A percentile compares a stretch with the other conserved stretches of the same genome.
These are phyloP conservation scores for Candida sanyiensis DNA, from an alignment of 805 yeast species.

Conservation along the genomic window DNA sequence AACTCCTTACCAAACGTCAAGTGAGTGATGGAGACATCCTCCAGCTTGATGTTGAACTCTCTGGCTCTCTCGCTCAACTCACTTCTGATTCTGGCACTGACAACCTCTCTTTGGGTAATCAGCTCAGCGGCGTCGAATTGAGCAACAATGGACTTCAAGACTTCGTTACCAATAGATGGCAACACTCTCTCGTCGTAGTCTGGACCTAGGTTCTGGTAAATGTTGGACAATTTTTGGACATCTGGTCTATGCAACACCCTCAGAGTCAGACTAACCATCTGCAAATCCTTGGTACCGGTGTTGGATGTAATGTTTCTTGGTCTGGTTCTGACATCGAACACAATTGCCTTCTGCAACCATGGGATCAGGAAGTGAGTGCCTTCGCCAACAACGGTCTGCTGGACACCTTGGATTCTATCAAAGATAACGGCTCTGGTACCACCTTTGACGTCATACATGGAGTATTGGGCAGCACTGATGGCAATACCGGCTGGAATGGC, in stretches of 20 bases:
- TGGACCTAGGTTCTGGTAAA: slow-evolving; percentile 85
- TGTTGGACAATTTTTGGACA: slow-evolving; percentile 70
- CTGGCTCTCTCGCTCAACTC: slow-evolving; percentile 78
- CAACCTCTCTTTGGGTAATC: slow-evolving; percentile 95
- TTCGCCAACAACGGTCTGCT: slow-evolving; percentile 85
- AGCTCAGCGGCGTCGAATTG: slow-evolving; percentile 95
- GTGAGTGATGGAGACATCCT: slow-evolving; percentile 96
- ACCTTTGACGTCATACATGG: slow-evolving; percentile 92
- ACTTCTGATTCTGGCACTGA: slow-evolving; percentile 79
- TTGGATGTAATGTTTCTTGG: slow-evolving; percentile 91
- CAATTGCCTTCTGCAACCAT: slow-evolving; percentile 89
- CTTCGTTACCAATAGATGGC: slow-evolving; percentile 91
- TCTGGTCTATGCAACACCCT: slow-evolving; percentile 95
- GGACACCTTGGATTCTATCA: slow-evolving; percentile 86
- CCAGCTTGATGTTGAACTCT: slow-evolving; percentile 87
- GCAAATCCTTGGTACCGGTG: slow-evolving; percentile 96
- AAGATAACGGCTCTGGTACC: slow-evolving; percentile 95
- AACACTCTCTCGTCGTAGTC: slow-evolving; percentile 94
- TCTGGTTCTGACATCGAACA: slow-evolving; percentile 90
- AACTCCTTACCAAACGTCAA: slow-evolving; percentile 95
- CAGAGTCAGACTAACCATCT: slow-evolving; percentile 88
- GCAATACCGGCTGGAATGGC: slow-evolving; percentile 72
- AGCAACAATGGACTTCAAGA: slow-evolving; percentile 82
- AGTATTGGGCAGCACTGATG: slow-evolving; percentile 66
- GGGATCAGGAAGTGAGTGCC: slow-evolving; percentile 95